Conservation (phyloP, 306 rosid genomes). For the Trichosanthes truncata region DNA sequence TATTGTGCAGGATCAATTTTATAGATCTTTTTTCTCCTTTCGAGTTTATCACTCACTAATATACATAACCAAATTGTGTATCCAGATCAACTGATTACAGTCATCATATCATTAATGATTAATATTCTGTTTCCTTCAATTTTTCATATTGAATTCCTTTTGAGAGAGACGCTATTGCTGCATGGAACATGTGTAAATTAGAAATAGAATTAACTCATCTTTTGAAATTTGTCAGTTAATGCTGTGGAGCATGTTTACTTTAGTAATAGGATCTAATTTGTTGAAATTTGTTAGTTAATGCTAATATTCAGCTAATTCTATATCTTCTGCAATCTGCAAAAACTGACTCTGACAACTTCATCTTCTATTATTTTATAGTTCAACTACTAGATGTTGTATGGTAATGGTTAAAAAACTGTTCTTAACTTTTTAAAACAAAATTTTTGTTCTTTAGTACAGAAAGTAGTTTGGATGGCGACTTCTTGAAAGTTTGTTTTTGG, state of each 20-base stretch:
- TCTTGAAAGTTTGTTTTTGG: slow-evolving; percentile 2
- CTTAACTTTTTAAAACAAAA: not conserved
- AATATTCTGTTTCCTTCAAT: not conserved
- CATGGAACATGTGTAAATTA: not conserved
- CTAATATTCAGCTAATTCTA: not conserved
- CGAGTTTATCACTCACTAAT: slow-evolving; percentile 3
- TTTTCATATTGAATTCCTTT: not conserved
- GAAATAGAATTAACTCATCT: not conserved
- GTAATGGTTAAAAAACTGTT: not conserved
- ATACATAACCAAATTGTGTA: slow-evolving; percentile 13
- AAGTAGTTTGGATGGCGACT: not conserved
- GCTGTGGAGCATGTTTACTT: not conserved
- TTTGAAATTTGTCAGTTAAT: not conserved
- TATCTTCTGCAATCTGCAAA: not conserved
- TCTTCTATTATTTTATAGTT: not conserved
- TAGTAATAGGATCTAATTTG: not conserved
- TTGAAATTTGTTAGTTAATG: not conserved
- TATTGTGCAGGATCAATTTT: slow-evolving; percentile 10
- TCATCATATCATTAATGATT: not conserved
- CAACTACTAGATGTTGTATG: not conserved
- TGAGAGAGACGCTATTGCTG: not conserved
- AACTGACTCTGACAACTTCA: not conserved
- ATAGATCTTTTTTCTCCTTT: slow-evolving; percentile 5
- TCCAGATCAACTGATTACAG: slow-evolving; percentile 4
- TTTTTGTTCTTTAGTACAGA: not conserved